Conservation (phyloP, 2,329 filamentous ascomycete species). For the Fusarium albidum region DNA sequence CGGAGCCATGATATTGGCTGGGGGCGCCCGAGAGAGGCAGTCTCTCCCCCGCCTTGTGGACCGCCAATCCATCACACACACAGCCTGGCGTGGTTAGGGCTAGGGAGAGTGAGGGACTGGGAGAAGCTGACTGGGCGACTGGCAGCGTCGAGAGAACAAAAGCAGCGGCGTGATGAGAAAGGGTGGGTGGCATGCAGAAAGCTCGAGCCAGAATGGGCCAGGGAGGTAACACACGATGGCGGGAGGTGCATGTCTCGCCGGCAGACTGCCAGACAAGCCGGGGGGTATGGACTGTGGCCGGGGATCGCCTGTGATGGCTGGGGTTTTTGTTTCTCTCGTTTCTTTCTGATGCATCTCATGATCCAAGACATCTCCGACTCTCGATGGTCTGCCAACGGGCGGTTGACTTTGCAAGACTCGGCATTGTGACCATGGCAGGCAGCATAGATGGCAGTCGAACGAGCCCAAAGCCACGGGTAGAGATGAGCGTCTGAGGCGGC, state of each 20-base stretch:
- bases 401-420: not conserved
- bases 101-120: no score
- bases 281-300: slow-evolving; percentile 9
- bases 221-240: slow-evolving; percentile 23
- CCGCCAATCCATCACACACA: slow-evolving; percentile 40
- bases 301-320: slow-evolving; percentile 17
- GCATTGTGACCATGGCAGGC: slow-evolving; percentile 31
- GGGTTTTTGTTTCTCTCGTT: slow-evolving; percentile 21
- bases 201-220: slow-evolving; percentile 11
- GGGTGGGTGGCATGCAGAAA: slow-evolving; percentile 40
- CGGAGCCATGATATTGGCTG: slow-evolving; percentile 63
- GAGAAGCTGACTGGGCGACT: no score
- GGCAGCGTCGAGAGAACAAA: slow-evolving; percentile 23
- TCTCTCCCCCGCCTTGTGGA: slow-evolving; percentile 38
- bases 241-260: slow-evolving; percentile 22
- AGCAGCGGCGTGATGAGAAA: slow-evolving; percentile 28
- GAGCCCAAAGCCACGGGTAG: slow-evolving; percentile 21
- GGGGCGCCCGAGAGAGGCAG: slow-evolving; percentile 36
- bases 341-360: slow-evolving; percentile 6
- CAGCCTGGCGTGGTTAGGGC: slow-evolving; percentile 30
- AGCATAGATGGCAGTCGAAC: no score
- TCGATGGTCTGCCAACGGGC: no score
- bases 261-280: slow-evolving; percentile 10
- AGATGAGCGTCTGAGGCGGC: slow-evolving; percentile 35
- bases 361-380: no score